Conservation (phyloP, 1,139 yeast species). For the Yarrowia galli region DNA sequence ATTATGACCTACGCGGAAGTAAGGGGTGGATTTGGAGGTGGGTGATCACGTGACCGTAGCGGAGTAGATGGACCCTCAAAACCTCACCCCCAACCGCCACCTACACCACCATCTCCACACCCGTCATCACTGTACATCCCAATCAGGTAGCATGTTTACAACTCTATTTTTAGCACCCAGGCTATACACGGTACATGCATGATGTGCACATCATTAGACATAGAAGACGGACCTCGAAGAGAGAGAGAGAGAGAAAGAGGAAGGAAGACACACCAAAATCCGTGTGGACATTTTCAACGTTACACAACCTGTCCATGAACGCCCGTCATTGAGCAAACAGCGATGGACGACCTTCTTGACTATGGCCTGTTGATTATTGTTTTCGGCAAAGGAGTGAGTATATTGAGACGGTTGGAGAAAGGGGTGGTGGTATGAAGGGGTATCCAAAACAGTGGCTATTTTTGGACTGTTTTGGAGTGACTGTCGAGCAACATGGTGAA, state of each 20-base stretch:
- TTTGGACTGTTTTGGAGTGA: constrained; percentile 9
- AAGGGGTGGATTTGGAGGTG: too few species aligned
- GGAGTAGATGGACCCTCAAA: too few species aligned
- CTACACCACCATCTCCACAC: too few species aligned
- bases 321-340: constrained; percentile 1
- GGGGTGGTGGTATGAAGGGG: neutral
- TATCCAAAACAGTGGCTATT: neutral
- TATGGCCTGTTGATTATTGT: constrained; percentile 53
- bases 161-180: constrained; percentile 36
- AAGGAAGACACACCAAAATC: too few species aligned
- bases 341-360: constrained; percentile 41
- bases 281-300: neutral
- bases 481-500: too few species aligned
- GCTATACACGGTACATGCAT: constrained; percentile 32
- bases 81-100: too few species aligned
- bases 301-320: constrained; percentile 7
- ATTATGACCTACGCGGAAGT: too few species aligned
- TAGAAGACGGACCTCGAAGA: neutral
- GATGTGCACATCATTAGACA: neutral
- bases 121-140: constrained; percentile 1
- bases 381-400: constrained; percentile 52
- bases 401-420: too few species aligned
- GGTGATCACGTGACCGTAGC: too few species aligned
- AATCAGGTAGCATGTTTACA: constrained; percentile 34
- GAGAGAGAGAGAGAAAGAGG: neutral